Base-by-base conservation (phyloP, 768 basidiomycete genomes). In the Phanerodontia chrysosporium region DNA sequence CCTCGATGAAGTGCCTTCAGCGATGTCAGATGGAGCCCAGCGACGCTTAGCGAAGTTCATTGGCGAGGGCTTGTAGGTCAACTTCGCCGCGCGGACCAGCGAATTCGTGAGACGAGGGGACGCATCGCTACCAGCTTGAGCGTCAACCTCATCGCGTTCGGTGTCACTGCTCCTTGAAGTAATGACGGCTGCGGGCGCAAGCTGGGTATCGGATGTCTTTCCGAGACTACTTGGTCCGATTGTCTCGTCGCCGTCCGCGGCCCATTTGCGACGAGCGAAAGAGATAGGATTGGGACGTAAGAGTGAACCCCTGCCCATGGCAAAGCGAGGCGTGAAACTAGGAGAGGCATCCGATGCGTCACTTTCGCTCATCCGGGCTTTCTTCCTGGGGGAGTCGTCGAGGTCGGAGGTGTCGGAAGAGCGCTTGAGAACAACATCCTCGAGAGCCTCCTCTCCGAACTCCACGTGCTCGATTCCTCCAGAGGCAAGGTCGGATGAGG, bases 221-320 rank as follows among this genome's bases (percentile, higher is more conserved):
- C 27, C 30, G 27, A 3, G 9, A 24, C 5, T 16, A 51, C 49
- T 16, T 25, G 18, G n/a, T 30, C 18, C 29, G 30, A n/a, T 5
- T 29, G 49, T n/a, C 16, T 30, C 5, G 52, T 53, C 60, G 35
- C 28, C 55, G 12, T 57, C 55, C 9, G 21, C 25, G 18, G 60
- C 67, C 72, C 72, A 73, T 56, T 68, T 73, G 29, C 70, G 70
- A 53, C 72, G 71, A 28, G 72, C 72, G 51, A 70, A 72, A 3
- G 68, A 64, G 49, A 68, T 66, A 9, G 72, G 72, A 53, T 73
- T 73, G 18, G 72, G 72, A 18, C 67, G 62, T 7, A 59, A 62
- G 55, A 35, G 68, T 55, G 49, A 68, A 58, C 46, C 62, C 46
- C 24, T 39, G 32, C 32, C 64, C 59, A 35, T 61, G 32, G 24